These are phyloP conservation scores for Diutina mesorugosa DNA, from an alignment of 1,139 yeast species.

Conservation along the genomic window DNA sequence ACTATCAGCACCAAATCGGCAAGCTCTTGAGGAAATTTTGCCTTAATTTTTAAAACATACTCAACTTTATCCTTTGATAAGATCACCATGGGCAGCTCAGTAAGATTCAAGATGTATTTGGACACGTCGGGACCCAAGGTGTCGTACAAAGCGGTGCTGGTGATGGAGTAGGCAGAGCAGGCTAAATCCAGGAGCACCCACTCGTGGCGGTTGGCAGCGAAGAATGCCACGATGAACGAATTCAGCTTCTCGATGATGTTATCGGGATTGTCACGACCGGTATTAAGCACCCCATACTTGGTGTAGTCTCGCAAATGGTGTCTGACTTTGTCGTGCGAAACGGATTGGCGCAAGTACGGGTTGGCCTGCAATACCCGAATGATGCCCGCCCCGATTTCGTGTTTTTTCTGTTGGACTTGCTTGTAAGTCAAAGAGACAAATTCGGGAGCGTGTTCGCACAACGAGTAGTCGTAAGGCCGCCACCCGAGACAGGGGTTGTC, in stretches of 20 bases:
- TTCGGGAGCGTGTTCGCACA: slow-evolving; percentile 9
- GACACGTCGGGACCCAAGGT: slow-evolving; percentile 52
- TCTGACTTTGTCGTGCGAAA: slow-evolving; percentile 15
- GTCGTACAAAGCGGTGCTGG: slow-evolving; percentile 52
- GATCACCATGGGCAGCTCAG: slow-evolving; percentile 42
- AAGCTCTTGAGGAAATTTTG: slow-evolving; percentile 14
- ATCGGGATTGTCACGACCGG: slow-evolving; percentile 7
- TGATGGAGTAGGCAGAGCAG: slow-evolving; percentile 34
- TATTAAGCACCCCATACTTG: slow-evolving; percentile 10
- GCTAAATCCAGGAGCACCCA: slow-evolving; percentile 56
- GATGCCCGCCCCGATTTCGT: slow-evolving; percentile 53
- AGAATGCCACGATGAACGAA: slow-evolving; percentile 36
- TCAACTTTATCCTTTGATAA: slow-evolving; percentile 37
- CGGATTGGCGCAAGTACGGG: slow-evolving; percentile 20
- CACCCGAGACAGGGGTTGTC: slow-evolving; percentile 37
- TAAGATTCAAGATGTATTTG: slow-evolving; percentile 40
- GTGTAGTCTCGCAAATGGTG: slow-evolving; percentile 12
- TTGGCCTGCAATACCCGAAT: slow-evolving; percentile 35
- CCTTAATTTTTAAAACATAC: slow-evolving; percentile 24
- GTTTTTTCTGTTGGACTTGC: slow-evolving; percentile 27
- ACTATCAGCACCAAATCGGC: slow-evolving; percentile 24
- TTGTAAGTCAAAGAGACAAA: slow-evolving; percentile 30
- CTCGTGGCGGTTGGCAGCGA: slow-evolving; percentile 43
- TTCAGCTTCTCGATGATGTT: background rate
- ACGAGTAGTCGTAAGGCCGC: slow-evolving; percentile 23